Conservation (phyloP, 352 stramenopile genomes). For the Pythium plurisporium region DNA sequence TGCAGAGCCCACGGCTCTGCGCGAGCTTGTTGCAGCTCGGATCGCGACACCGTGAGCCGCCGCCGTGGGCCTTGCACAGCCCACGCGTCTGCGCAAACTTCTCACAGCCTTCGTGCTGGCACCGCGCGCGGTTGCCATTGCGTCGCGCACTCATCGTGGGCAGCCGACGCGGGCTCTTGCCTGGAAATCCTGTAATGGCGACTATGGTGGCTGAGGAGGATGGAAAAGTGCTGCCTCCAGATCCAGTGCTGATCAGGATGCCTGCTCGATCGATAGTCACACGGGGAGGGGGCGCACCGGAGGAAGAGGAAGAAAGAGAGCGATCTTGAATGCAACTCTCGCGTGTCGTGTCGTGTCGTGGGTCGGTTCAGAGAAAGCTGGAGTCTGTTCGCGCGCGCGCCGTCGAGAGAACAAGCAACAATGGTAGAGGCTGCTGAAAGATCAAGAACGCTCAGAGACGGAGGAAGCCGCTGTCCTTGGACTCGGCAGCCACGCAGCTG, state of each 20-base stretch:
- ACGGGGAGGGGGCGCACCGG: not conserved
- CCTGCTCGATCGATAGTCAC: constrained; percentile 6
- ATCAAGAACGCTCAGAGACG: constrained; percentile 18
- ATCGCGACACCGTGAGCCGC: constrained; percentile 74
- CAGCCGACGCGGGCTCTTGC: constrained; percentile 1
- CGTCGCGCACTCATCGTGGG: constrained; percentile 28
- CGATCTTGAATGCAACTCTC: not conserved
- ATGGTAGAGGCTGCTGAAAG: constrained; percentile 3
- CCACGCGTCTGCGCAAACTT: constrained; percentile 83
- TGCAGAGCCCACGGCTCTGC: constrained; percentile 66
- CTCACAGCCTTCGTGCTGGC: constrained; percentile 64
- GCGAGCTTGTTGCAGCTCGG: constrained; percentile 50
- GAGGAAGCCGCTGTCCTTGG: not conserved
- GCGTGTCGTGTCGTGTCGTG: not conserved
- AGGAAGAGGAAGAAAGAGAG: not conserved
- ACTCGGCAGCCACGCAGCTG: constrained; percentile 15
- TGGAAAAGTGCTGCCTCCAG: not conserved
- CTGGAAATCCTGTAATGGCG: constrained; percentile 33
- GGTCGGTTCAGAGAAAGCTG: constrained; percentile 8
- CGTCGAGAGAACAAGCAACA: constrained; percentile 5
- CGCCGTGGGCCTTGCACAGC: constrained; percentile 55
- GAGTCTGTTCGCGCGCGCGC: not conserved
- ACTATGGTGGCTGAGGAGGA: constrained; percentile 20
- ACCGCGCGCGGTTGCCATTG: constrained; percentile 71
- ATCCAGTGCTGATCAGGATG: constrained; percentile 25